These are phyloP conservation scores for Penicillium sp. DNA, from an alignment of 2,329 filamentous ascomycete genomes.

Conservation along the genomic window DNA sequence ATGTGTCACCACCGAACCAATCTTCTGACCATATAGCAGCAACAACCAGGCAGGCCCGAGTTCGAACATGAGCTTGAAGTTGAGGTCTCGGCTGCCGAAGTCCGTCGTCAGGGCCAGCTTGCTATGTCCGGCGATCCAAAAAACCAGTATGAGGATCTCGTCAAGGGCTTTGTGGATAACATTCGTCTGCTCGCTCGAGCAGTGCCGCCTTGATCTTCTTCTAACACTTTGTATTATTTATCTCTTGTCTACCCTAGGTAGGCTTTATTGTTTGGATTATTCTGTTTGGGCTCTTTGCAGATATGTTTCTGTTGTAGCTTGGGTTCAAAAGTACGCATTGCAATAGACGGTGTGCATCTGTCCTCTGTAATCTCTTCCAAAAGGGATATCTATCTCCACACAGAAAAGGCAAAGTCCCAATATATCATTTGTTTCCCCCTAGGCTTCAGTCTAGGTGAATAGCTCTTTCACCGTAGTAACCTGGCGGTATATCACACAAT, in stretches of 20 bases:
- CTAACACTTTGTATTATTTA: constrained; percentile 19
- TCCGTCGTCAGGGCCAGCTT: constrained; percentile 46
- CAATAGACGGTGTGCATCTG: constrained; percentile 13
- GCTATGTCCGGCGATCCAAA: constrained; percentile 39
- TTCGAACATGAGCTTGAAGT: constrained; percentile 52
- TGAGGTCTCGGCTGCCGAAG: constrained; percentile 47
- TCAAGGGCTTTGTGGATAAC: constrained; percentile 52
- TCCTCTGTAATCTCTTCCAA: neutral
- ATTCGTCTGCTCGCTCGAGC: constrained; percentile 46
- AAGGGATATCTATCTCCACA: neutral
- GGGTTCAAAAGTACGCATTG: constrained; percentile 5
- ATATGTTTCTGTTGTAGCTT: constrained; percentile 14
- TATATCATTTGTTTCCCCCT: neutral
- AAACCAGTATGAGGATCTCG: constrained; percentile 47
- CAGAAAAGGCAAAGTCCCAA: neutral
- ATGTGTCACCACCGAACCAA: constrained; percentile 9
- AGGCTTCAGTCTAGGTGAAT: neutral
- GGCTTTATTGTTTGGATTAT: neutral
- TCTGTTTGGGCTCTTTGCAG: constrained; percentile 11
- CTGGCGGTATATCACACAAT: neutral
- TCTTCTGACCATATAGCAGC: constrained; percentile 16
- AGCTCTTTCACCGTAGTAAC: neutral
- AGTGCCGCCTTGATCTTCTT: constrained; percentile 34
- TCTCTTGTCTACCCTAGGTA: constrained; percentile 5
- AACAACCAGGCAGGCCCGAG: constrained; percentile 37